phyloP scores from a whole-genome alignment of 495 filamentous ascomycete genomes.

The Aspergillus leporis region DNA sequence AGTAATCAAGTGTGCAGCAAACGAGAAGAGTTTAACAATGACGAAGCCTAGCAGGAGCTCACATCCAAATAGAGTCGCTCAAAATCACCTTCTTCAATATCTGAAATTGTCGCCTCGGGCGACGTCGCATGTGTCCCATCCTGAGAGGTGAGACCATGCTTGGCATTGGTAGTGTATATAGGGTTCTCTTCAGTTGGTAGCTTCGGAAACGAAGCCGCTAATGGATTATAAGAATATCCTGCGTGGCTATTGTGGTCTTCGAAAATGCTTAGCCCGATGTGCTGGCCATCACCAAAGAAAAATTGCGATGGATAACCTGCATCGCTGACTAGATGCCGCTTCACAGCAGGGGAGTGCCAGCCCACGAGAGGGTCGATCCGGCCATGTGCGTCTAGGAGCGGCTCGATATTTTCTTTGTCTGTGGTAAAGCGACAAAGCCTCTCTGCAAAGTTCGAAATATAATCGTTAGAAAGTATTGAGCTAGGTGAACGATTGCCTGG shows the following conservation, averaged over 20 bases:
- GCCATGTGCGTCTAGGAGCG: constrained; percentile 35
- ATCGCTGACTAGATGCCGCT: constrained; percentile 26
- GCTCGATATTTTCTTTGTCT: constrained; percentile 50
- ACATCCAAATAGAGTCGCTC: constrained; percentile 35
- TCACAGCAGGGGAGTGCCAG: constrained; percentile 35
- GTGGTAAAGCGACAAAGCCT: background rate
- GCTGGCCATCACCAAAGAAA: constrained; percentile 32
- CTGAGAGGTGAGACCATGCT: constrained; percentile 15
- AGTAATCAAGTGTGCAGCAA: background rate
- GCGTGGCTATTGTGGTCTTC: constrained; percentile 23
- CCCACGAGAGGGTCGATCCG: constrained; percentile 29
- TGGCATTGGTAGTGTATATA: constrained; percentile 16
- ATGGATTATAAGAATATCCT: constrained; percentile 42
- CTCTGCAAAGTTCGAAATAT: constrained; percentile 13
- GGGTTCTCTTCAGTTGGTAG: constrained; percentile 18
- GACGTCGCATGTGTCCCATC: constrained; percentile 19
- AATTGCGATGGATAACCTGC: constrained; percentile 33
- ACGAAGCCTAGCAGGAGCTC: constrained; percentile 21
- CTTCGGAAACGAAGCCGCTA: constrained; percentile 32
- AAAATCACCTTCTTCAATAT: constrained; percentile 33
- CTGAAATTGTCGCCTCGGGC: constrained; percentile 37
- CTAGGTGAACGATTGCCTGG: constrained; percentile 9
- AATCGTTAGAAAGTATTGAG: constrained; percentile 13
- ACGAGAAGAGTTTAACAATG: background rate
- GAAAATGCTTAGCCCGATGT: constrained; percentile 33